These are phyloP conservation scores for Colletotrichum godetiae DNA, from an alignment of 2,329 filamentous ascomycete genomes.

Conservation along the genomic window DNA sequence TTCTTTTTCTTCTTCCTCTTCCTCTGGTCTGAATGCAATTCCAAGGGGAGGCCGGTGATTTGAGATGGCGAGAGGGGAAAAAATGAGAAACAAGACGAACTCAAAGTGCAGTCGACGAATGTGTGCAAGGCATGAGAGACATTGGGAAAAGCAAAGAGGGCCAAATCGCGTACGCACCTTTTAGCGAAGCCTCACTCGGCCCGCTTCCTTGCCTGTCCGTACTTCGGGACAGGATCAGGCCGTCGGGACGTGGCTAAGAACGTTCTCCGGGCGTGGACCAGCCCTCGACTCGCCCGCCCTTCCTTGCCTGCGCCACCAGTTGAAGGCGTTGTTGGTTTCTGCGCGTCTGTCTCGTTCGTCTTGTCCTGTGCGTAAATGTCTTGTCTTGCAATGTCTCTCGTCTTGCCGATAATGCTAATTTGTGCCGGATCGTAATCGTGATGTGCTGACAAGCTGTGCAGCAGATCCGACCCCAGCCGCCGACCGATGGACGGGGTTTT, in stretches of 20 bases:
- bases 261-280: conserved; percentile 18
- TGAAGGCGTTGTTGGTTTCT: conserved; percentile 10
- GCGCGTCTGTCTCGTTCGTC: background rate
- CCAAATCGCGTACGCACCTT: conserved; percentile 24
- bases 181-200: conserved; percentile 31
- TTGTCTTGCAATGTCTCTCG: background rate
- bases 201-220: conserved; percentile 24
- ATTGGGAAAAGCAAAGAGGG: conserved; percentile 26
- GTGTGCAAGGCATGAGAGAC: conserved; percentile 28
- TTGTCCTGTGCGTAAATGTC: background rate
- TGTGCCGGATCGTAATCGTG: conserved; percentile 6
- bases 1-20: background rate
- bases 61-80: background rate
- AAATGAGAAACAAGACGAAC: conserved; percentile 10
- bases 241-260: conserved; percentile 21
- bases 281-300: conserved; percentile 11
- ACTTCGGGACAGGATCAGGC: conserved; percentile 25
- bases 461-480: background rate
- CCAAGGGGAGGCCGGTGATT: background rate
- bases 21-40: background rate
- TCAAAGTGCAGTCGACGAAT: conserved; percentile 19
- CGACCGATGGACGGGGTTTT: background rate
- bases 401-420: conserved; percentile 3
- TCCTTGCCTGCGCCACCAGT: conserved; percentile 18
- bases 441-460: background rate